Conservation (phyloP, 257 asterid species). For the Galeopsis tetrahit region DNA sequence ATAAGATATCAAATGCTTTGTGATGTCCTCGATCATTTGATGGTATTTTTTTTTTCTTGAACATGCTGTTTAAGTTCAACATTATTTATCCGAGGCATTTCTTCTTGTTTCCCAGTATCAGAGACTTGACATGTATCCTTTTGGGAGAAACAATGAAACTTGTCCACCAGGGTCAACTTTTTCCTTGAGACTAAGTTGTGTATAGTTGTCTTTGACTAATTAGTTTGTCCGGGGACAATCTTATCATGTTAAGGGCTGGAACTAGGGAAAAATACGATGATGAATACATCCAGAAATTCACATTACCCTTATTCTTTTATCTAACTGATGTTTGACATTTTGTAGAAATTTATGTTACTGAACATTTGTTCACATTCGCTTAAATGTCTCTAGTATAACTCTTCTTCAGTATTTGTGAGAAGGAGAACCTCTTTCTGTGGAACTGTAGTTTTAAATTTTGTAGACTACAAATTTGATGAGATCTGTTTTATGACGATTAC, state of each 20-base stretch:
- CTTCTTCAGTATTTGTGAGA: constrained; percentile 15
- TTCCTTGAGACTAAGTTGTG: background rate
- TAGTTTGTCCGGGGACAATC: background rate
- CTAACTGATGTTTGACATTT: background rate
- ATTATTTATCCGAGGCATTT: background rate
- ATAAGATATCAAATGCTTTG: constrained; percentile 4
- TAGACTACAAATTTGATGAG: constrained; percentile 15
- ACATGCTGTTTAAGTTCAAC: background rate
- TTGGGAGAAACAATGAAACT: constrained; percentile 8
- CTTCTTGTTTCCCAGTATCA: background rate
- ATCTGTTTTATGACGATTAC: constrained; percentile 29
- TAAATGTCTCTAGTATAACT: background rate
- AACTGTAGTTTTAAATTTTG: background rate
- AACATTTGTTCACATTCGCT: constrained; percentile 25
- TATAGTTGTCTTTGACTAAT: background rate
- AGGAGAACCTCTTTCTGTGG: background rate
- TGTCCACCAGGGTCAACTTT: constrained; percentile 2
- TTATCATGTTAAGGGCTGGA: background rate
- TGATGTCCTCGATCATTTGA: background rate
- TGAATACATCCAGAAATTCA: background rate
- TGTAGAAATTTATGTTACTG: background rate
- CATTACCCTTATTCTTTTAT: constrained; percentile 3
- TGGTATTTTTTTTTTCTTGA: constrained; percentile 6
- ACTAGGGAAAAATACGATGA: background rate
- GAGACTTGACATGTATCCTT: background rate